A percentile compares a stretch with the other conserved stretches of the same genome.
These are phyloP conservation scores for Diatrype stigma DNA, from an alignment of 2,329 filamentous ascomycete genomes.

Conservation along the genomic window DNA sequence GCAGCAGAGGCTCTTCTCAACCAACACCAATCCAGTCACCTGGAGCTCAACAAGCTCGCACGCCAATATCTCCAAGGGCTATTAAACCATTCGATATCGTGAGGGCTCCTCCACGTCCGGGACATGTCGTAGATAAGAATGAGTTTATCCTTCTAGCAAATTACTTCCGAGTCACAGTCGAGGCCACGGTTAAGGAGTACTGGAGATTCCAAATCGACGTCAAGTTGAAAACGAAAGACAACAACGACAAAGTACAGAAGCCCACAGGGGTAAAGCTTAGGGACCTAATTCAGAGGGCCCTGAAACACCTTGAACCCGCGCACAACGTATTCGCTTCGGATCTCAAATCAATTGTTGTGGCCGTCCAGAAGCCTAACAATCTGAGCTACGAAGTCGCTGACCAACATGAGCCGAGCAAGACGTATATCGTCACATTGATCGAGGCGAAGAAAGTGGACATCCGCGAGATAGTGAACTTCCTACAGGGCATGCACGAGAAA, in stretches of 20 bases:
- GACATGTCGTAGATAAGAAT: too few relatives aligned
- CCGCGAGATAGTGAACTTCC: not conserved
- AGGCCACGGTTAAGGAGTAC: not conserved
- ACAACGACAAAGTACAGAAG: not conserved
- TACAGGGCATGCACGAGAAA: not conserved
- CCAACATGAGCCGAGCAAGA: not conserved
- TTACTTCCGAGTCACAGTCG: not conserved
- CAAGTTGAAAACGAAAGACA: not conserved
- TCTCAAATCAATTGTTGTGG: not conserved
- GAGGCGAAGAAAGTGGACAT: not conserved
- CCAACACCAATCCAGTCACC: too few relatives aligned
- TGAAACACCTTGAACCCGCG: not conserved
- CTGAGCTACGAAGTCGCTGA: not conserved
- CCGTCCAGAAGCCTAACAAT: not conserved
- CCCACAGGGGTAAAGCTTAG: not conserved
- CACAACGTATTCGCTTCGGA: not conserved
- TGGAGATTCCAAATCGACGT: not conserved
- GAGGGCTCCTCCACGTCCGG: too few relatives aligned
- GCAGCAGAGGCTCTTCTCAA: too few relatives aligned
- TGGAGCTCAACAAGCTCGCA: too few relatives aligned
- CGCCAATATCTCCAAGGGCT: too few relatives aligned
- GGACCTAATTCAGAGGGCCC: not conserved
- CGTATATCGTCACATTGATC: not conserved
- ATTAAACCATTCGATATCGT: too few relatives aligned
- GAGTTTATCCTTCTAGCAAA: not conserved